Base-by-base conservation (phyloP, 805 yeast species). In the Saturnispora dispora region DNA sequence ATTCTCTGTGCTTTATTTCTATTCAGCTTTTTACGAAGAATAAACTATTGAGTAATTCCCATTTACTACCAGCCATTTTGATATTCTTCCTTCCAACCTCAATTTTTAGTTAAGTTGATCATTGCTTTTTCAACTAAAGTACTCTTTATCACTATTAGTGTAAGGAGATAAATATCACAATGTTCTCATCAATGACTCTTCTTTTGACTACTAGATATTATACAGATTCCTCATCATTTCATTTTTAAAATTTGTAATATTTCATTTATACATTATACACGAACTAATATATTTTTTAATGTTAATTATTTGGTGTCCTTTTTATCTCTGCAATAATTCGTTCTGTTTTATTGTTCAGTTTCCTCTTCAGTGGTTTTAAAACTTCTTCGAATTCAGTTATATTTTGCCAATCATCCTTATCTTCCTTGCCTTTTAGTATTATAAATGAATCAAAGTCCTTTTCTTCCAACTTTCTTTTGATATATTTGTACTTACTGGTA, bases 1-100 rank as follows among this genome's bases (percentile, higher is more conserved):
- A 20, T 93, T 93, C 68, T 81, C 96, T 8, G 60, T 89, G 35
- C 68, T 88, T 63, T 93, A 93, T 67, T 77, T 91, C 56, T 77
- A 79, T 64, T 87, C 84, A 59, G 91, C 89, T 23, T 60, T 68
- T 53, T 58, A 66, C 52, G 63, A 63, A 39, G 62, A 63, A 51
- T 46, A 60, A 36, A 58, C 52, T 32, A 49, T 15, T 46, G 17
- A 9, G 17, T 18, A 4, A 25, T 46, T 10, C 25, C 36, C 4
- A 7, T 7, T 33, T 22, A 7, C 20, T 35, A 15, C 18, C 35
- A 8, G 15, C 6, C 32, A 45, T 15, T 23, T 18, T 13, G 23
- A 17, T 45, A n/a, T 45, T 18, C 15, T 17, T 37, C 13, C 10
- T 20, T 8, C 9, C n/a, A 9, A 9, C 42, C 13, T 39, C 11